phyloP scores from a whole-genome alignment of 148 eudicot genomes.

The Cornus florida region DNA sequence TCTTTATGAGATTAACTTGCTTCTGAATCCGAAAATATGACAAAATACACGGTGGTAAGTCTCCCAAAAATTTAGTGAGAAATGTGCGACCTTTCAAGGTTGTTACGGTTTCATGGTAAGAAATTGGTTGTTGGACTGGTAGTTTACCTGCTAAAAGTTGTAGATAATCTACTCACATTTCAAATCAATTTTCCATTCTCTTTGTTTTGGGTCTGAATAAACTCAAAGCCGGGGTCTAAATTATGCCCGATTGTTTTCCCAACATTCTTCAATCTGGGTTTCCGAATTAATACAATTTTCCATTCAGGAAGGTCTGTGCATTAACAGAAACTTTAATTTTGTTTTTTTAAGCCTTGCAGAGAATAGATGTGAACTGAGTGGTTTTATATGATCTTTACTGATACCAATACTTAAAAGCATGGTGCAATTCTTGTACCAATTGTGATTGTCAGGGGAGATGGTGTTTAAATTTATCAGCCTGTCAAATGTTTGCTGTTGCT shows the following conservation, averaged over 20 bases:
- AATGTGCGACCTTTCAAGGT: not conserved
- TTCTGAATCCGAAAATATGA: not conserved
- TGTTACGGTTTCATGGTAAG: not conserved
- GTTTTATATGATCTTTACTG: no score
- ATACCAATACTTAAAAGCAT: no score
- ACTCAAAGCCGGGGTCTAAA: no score
- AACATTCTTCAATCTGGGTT: not conserved
- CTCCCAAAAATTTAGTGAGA: not conserved
- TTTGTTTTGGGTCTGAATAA: no score
- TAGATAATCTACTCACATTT: not conserved
- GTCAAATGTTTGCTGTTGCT: no score
- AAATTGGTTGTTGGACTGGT: not conserved
- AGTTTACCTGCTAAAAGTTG: not conserved
- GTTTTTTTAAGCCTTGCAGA: not conserved
- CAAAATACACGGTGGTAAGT: not conserved
- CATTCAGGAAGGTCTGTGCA: no score
- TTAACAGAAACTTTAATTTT: no score
- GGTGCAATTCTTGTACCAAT: no score
- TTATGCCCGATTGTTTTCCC: no score
- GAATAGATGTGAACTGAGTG: not conserved
- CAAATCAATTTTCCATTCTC: no score
- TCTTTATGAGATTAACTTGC: not conserved
- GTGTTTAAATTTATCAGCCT: no score
- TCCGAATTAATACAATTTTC: not conserved
- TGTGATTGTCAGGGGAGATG: no score